phyloP scores from a whole-genome alignment of 1,139 yeast species.

The Scheffersomyces titani region DNA sequence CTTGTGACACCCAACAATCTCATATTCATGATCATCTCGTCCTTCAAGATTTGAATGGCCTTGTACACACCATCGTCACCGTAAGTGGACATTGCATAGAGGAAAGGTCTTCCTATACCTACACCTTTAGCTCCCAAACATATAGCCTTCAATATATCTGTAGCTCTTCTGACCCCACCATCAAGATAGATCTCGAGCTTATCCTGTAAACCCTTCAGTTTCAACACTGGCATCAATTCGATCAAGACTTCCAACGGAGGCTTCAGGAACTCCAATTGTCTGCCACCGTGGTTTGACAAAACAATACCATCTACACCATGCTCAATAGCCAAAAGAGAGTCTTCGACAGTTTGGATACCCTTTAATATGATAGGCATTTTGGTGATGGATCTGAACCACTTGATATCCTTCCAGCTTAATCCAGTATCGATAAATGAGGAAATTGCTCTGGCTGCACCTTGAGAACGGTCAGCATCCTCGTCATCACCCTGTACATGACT shows the following conservation, averaged over 20 bases:
- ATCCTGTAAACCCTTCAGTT: slow-evolving; percentile 42
- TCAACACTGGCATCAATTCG: slow-evolving; percentile 60
- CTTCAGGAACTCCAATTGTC: slow-evolving; percentile 67
- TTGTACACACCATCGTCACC: slow-evolving; percentile 78
- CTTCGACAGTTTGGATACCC: slow-evolving; percentile 73
- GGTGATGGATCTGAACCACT: slow-evolving; percentile 58
- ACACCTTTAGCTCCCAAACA: slow-evolving; percentile 74
- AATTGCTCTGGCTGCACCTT: slow-evolving; percentile 88
- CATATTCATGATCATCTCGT: slow-evolving; percentile 87
- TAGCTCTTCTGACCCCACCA: slow-evolving; percentile 73
- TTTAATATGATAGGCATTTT: slow-evolving; percentile 68
- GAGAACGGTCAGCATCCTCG: slow-evolving; percentile 64
- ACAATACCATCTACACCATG: slow-evolving; percentile 64
- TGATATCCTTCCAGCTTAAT: slow-evolving; percentile 60
- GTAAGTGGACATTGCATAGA: slow-evolving; percentile 70
- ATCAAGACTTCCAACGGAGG: slow-evolving; percentile 71
- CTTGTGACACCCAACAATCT: slow-evolving; percentile 76
- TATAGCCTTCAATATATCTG: slow-evolving; percentile 65
- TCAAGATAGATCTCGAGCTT: slow-evolving; percentile 57
- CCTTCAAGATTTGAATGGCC: slow-evolving; percentile 76
- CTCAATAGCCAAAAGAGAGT: slow-evolving; percentile 64
- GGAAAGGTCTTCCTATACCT: slow-evolving; percentile 72
- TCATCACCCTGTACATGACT: slow-evolving; percentile 60
- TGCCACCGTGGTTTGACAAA: slow-evolving; percentile 73
- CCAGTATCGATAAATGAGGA: slow-evolving; percentile 79